Conservation (phyloP, 768 basidiomycete genomes). For the Suillus placidus region DNA sequence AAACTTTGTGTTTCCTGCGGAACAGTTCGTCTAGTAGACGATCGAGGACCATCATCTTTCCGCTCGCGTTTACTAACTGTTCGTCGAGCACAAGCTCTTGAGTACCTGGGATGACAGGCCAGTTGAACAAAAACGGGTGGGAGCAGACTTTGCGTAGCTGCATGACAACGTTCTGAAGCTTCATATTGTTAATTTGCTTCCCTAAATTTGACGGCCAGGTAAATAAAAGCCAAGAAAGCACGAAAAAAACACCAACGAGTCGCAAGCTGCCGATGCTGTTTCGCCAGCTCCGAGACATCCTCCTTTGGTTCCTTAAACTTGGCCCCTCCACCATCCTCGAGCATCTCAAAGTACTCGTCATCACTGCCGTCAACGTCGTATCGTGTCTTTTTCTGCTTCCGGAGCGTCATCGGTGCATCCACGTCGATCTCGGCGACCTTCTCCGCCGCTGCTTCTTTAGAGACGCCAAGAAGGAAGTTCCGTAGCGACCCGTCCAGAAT, state of each 20-base stretch:
- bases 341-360: slow-evolving; percentile 62
- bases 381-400: slow-evolving; percentile 38
- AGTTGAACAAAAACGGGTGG: slow-evolving; percentile 89
- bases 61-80: slow-evolving; percentile 82
- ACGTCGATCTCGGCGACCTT: slow-evolving; percentile 30
- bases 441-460: slow-evolving; percentile 24
- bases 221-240: slow-evolving; percentile 12
- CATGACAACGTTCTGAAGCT: slow-evolving; percentile 94
- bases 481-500: slow-evolving; percentile 75
- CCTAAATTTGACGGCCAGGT: slow-evolving; percentile 42
- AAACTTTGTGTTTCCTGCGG: slow-evolving; percentile 75
- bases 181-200: slow-evolving; percentile 89
- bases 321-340: slow-evolving; percentile 52
- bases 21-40: slow-evolving; percentile 85
- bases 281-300: slow-evolving; percentile 55
- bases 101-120: slow-evolving; percentile 69
- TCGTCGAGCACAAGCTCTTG: slow-evolving; percentile 46
- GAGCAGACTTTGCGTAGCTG: slow-evolving; percentile 96
- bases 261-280: slow-evolving; percentile 58
- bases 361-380: slow-evolving; percentile 62
- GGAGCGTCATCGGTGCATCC: slow-evolving; percentile 38
- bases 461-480: slow-evolving; percentile 53
- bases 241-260: slow-evolving; percentile 50
- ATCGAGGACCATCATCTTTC: slow-evolving; percentile 97
- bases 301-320: slow-evolving; percentile 39